A percentile compares a stretch with the other conserved stretches of the same genome.
phyloP scores from a whole-genome alignment of 805 yeast genomes.

The Saturnispora serradocipensis region DNA sequence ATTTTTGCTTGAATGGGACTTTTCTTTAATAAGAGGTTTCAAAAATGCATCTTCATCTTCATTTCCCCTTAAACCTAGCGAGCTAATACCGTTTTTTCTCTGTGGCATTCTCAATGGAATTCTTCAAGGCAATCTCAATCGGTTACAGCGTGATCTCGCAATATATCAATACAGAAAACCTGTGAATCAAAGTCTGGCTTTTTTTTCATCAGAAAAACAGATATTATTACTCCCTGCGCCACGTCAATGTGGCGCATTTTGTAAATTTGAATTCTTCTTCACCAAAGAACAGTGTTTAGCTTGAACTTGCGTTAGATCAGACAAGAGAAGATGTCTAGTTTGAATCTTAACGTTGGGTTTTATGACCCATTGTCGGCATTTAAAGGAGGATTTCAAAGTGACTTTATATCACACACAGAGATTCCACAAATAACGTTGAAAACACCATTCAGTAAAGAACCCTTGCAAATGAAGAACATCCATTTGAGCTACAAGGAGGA shows the following conservation, averaged over 20 bases:
- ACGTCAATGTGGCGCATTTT: background rate
- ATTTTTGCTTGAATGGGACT: background rate
- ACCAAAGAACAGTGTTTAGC: background rate
- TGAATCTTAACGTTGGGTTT: conserved; percentile 38
- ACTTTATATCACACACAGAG: conserved; percentile 34
- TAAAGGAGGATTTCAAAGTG: conserved; percentile 32
- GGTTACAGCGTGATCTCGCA: background rate
- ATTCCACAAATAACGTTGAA: conserved; percentile 5
- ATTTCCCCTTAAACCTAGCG: background rate
- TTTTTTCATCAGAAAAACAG: background rate
- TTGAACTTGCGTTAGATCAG: background rate
- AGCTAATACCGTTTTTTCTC: background rate
- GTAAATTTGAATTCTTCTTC: background rate
- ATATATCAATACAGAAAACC: background rate
- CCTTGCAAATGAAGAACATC: conserved; percentile 54
- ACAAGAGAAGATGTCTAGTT: background rate
- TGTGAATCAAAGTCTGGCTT: background rate
- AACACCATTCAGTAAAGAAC: conserved; percentile 31
- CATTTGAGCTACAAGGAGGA: conserved; percentile 51
- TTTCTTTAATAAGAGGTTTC: background rate
- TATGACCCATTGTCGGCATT: conserved; percentile 68
- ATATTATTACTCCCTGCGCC: background rate
- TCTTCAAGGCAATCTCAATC: background rate
- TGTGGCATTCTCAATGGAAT: background rate
- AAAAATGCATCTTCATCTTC: background rate